Base-by-base conservation (phyloP, 805 yeast species). In the Candida quercuum region DNA sequence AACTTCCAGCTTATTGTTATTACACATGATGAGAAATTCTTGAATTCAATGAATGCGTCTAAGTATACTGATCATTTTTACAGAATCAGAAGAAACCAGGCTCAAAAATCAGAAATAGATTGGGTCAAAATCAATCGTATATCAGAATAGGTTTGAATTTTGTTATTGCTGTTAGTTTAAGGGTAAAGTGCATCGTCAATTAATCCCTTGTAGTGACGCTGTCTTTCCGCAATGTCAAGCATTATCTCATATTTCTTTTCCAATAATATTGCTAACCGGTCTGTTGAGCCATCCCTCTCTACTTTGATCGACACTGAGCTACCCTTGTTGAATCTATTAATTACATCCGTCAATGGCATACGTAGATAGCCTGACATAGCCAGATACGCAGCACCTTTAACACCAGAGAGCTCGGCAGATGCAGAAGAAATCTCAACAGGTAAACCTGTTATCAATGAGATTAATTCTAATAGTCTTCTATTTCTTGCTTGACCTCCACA, bases 1-100 rank as follows among this genome's bases (percentile, higher is more conserved):
- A 93, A 93, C 57, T 93, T 93, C 67, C 99, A 93, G 63, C 68
- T 93, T 38, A 88, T 93, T 51, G 94, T 93, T 6, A 93, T 93
- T 48, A 93, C 99, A 0, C 99, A 93, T 55, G 99, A 93, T 61
- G 97, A 91, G 59, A 82, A 83, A 51, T 93, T 93, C 54, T 67
- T 93, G 51, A 72, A 77, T 34, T 80, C 80, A 54, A 88, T 93
- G 81, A 79, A 83, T 57, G 96, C 97, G 0, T 73, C 81, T 16
- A 74, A 77, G 40, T 88, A 85, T 54, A 80, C 95, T 10, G 96
- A 87, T 56, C 88, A 84, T 55, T 93, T 85, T 60, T 93, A 81
- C 61, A 71, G 84, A 43, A 79, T 93, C 13, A 74, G 74, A 46
- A 71, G 99, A 56, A 87, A 88, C 58, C 84, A 81, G 40, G 71